phyloP scores from a whole-genome alignment of 371 early-diverging fungal species.

The Mucor indicus region DNA sequence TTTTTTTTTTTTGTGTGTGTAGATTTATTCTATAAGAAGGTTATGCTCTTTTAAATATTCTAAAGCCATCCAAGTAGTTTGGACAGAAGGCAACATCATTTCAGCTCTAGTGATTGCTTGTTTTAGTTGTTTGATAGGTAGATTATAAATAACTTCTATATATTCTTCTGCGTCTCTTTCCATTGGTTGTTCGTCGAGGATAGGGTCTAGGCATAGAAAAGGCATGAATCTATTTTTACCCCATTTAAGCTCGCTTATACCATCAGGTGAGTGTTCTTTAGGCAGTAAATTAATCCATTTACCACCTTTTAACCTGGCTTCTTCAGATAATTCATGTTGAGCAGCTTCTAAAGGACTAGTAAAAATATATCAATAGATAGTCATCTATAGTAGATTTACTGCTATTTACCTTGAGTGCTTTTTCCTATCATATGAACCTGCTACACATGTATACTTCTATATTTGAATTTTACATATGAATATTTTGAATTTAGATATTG shows the following conservation, averaged over 20 bases:
- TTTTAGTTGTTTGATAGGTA: conserved; percentile 39
- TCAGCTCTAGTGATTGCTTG: conserved; percentile 40
- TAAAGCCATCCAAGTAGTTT: conserved; percentile 51
- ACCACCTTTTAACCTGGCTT: conserved; percentile 55
- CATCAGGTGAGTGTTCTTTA: conserved; percentile 35
- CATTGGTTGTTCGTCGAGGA: conserved; percentile 41
- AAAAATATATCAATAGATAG: not conserved
- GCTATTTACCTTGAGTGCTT: conserved; percentile 55
- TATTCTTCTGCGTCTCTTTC: conserved; percentile 59
- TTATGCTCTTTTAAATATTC: conserved; percentile 33
- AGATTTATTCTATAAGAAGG: conserved; percentile 2
- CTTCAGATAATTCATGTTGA: conserved; percentile 62
- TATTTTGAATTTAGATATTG: too few species aligned
- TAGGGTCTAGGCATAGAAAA: conserved; percentile 57
- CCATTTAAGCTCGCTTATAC: conserved; percentile 67
- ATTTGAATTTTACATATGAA: too few species aligned
- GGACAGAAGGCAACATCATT: conserved; percentile 52
- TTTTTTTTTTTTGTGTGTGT: too few species aligned
- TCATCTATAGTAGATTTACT: too few species aligned
- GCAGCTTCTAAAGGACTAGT: conserved; percentile 50
- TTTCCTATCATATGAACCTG: conserved; percentile 54
- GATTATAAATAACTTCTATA: conserved; percentile 35
- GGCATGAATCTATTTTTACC: conserved; percentile 62
- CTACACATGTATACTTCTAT: conserved; percentile 58
- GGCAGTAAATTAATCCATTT: conserved; percentile 51